Evolutionary conservation across 192 early-diverging fungal species (phyloP), one percentile per base, ranked within the genome.

Genomic region (Coemansia sp.): DNA sequence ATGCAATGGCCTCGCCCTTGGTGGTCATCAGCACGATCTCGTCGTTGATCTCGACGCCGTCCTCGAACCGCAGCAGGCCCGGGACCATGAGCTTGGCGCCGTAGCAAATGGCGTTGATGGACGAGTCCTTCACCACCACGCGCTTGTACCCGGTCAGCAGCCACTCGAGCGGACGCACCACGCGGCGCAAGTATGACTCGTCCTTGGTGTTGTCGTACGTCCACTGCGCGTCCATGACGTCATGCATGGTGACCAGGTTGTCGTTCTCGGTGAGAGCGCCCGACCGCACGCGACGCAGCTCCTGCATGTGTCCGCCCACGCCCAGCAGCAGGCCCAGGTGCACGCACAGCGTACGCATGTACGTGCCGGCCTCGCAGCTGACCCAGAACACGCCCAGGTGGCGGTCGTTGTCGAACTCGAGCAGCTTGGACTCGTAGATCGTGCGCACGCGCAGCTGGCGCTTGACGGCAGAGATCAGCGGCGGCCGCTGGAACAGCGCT

Each of bases 41-140:
- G 73, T 99, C 95, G 77, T 94, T 86, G 70, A 98, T 70, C 75
- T 99, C 97, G 71, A 99, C 89, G 46, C 89, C 94, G 61, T 90
- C 90, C 82, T 97, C 94, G 67, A 93, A 99, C 26, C 95, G 91
- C 56, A 99, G 84, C 19, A 98, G 88, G 74, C 97, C 97, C 20
- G 97, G 97, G 57, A 99, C 86, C 97, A 99, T 98, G 51, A 98
- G 78, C 86, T 98, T 97, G 71, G 97, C 97, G 62, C 97, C 97
- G 71, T 99, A 99, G 88, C 97, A 99, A 68, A 99, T 91, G 49
- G 97, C 93, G 68, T 99, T 99, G 66, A 99, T 93, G 5, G 95
- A 93, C 72, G 88, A 91, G 84, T 99, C 95, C 88, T 99, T 99
- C 52, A 99, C 94, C 37, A 99, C 94, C 42, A 99, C 78, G 59